Evolutionary conservation across 73 alveolate genomes (phyloP).

Genomic region (Paraurostyla sp.): DNA sequence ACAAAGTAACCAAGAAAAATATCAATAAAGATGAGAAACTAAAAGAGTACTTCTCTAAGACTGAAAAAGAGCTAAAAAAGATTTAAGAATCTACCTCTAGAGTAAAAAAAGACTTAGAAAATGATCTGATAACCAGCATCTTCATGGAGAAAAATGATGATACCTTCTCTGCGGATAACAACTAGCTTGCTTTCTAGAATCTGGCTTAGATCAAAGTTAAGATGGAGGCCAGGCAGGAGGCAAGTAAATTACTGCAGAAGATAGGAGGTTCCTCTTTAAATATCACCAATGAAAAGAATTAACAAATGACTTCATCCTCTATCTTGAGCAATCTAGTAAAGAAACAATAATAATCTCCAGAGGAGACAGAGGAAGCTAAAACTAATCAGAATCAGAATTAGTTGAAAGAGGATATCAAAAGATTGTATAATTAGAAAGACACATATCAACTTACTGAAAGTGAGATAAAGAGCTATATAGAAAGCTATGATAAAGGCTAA

Average conservation of each 20-base stretch:
- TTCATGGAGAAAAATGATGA: constrained; percentile 20
- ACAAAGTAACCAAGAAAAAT: constrained; percentile 14
- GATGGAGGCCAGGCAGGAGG: constrained; percentile 28
- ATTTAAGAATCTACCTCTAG: not conserved
- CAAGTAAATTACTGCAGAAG: not conserved
- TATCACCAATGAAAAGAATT: not conserved
- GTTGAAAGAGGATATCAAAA: not conserved
- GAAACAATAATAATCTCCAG: constrained; percentile 5
- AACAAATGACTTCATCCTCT: constrained; percentile 33
- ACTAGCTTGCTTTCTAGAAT: not conserved
- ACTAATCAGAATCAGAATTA: not conserved
- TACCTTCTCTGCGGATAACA: not conserved
- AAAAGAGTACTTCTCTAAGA: constrained; percentile 4
- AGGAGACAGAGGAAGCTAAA: too few relatives aligned
- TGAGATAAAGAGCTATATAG: not conserved
- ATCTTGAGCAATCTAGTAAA: not conserved
- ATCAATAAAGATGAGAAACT: constrained; percentile 38
- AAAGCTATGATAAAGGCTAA: not conserved
- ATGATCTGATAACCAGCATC: not conserved
- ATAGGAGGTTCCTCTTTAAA: not conserved
- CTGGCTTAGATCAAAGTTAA: not conserved
- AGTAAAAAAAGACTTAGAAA: constrained; percentile 36
- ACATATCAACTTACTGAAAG: not conserved
- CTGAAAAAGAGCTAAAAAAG: constrained; percentile 18
- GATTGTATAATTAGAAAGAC: not conserved